Percentiles rank a stretch among this genome's conserved stretches.
phyloP scores from a whole-genome alignment of 1,284 basidiomycete species.

The Cutaneotrichosporon sp. region DNA sequence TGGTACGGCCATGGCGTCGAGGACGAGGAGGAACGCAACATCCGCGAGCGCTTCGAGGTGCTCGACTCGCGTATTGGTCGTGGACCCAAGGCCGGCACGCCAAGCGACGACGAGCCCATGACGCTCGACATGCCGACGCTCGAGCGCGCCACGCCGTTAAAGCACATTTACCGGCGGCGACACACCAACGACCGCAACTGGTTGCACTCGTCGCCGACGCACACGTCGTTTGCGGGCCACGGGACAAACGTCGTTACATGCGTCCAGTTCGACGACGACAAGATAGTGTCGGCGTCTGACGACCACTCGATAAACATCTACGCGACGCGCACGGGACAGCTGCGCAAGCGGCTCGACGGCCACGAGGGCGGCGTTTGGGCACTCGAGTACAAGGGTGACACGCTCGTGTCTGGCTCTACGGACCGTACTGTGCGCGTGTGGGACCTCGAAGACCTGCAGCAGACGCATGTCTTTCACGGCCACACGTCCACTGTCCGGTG shows the following conservation, averaged over 20 bases:
- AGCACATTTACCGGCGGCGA: slow-evolving; percentile 41
- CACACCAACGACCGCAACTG: slow-evolving; percentile 59
- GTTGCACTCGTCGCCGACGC: slow-evolving; percentile 49
- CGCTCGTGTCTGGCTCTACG: slow-evolving; percentile 85
- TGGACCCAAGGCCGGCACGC: slow-evolving; percentile 22
- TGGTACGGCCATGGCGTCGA: slow-evolving; percentile 44
- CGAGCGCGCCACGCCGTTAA: slow-evolving; percentile 34
- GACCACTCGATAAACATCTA: slow-evolving; percentile 85
- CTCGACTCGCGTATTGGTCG: slow-evolving; percentile 23
- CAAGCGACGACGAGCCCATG: slow-evolving; percentile 35
- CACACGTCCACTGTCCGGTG: slow-evolving; percentile 80
- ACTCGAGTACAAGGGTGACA: slow-evolving; percentile 64
- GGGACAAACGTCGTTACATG: slow-evolving; percentile 88
- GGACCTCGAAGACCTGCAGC: slow-evolving; percentile 71
- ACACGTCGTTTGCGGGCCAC: slow-evolving; percentile 76
- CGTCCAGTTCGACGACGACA: slow-evolving; percentile 82
- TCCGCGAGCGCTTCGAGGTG: slow-evolving; percentile 33
- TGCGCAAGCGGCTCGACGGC: slow-evolving; percentile 69
- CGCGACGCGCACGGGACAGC: slow-evolving; percentile 69
- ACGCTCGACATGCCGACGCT: neutral
- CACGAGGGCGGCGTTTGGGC: slow-evolving; percentile 97
- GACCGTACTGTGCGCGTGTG: slow-evolving; percentile 91
- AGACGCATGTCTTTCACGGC: slow-evolving; percentile 85
- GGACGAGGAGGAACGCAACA: slow-evolving; percentile 39
- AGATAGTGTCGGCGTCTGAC: slow-evolving; percentile 76